A percentile compares a stretch with the other conserved stretches of the same genome.
These are phyloP conservation scores for Proliferodiscus dingleyae DNA, from an alignment of 2,329 filamentous ascomycete species.

Conservation along the genomic window DNA sequence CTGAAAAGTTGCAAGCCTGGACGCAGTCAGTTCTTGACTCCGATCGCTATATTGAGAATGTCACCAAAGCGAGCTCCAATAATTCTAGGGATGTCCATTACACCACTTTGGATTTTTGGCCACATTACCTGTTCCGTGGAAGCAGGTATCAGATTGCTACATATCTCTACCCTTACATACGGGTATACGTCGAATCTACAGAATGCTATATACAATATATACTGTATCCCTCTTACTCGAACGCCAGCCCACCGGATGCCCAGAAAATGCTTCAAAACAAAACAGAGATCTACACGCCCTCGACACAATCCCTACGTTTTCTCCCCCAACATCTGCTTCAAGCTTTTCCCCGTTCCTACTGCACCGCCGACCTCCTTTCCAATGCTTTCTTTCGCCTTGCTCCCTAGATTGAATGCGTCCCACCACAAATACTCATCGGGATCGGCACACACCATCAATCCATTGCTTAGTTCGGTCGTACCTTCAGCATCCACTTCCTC, in stretches of 20 bases:
- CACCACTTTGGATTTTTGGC: too few species aligned
- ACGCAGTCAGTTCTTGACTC: too few species aligned
- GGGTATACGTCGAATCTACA: neutral
- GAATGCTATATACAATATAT: conserved; percentile 4
- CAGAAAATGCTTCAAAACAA: neutral
- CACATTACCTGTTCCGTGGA: too few species aligned
- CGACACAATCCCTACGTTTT: neutral
- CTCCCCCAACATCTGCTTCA: conserved; percentile 8
- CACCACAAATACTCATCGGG: conserved; percentile 46
- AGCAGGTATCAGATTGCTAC: too few species aligned
- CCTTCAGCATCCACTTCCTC: conserved; percentile 9
- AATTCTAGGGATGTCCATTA: too few species aligned
- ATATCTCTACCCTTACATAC: too few species aligned
- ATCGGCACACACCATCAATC: conserved; percentile 33
- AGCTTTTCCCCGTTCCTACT: conserved; percentile 15
- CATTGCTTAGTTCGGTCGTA: conserved; percentile 11
- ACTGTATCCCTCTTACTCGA: neutral
- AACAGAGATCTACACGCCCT: neutral
- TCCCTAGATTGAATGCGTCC: conserved; percentile 43
- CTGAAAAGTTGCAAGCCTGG: neutral
- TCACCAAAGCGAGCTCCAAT: too few species aligned
- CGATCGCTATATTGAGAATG: too few species aligned
- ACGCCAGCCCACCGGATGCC: neutral
- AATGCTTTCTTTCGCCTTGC: conserved; percentile 33
- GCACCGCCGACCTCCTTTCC: conserved; percentile 29